Evolutionary conservation across 2,329 filamentous ascomycete species (phyloP).

Genomic region (Fusarium sp.): DNA sequence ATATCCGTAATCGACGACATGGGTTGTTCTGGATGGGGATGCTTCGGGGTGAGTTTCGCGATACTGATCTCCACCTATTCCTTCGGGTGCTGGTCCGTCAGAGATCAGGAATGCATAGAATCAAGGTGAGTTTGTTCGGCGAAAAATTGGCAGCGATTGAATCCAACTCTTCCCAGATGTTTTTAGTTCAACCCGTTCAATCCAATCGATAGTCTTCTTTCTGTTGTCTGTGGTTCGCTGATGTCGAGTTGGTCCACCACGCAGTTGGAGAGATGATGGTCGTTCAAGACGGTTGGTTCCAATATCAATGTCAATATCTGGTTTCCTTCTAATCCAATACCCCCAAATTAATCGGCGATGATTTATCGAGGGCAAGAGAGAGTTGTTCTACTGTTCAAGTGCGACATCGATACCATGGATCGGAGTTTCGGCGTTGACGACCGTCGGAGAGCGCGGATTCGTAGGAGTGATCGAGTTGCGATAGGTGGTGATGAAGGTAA

Average conservation of each 20-base stretch:
- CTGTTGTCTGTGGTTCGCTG: background rate
- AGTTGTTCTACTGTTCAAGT: constrained; percentile 14
- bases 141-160: background rate
- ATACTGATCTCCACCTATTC: constrained; percentile 32
- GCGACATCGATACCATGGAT: constrained; percentile 23
- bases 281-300: background rate
- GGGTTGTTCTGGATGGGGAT: constrained; percentile 24
- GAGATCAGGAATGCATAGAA: constrained; percentile 23
- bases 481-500: constrained; percentile 1
- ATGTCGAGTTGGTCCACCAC: constrained; percentile 3
- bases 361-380: constrained; percentile 12
- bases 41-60: constrained; percentile 28
- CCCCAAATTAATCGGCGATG: constrained; percentile 3
- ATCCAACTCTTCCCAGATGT: background rate
- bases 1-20: constrained; percentile 45
- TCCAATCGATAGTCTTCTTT: constrained; percentile 7
- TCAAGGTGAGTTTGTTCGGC: background rate
- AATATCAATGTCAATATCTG: background rate
- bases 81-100: constrained; percentile 15
- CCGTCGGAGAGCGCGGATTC: constrained; percentile 26
- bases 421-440: constrained; percentile 24
- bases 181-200: background rate
- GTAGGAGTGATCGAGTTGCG: constrained; percentile 8
- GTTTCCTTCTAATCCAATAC: background rate
- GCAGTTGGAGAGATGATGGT: background rate